Evolutionary conservation across 768 basidiomycete genomes (phyloP), one percentile per base, ranked within the genome.

Genomic region (Crucibulum laeve): DNA sequence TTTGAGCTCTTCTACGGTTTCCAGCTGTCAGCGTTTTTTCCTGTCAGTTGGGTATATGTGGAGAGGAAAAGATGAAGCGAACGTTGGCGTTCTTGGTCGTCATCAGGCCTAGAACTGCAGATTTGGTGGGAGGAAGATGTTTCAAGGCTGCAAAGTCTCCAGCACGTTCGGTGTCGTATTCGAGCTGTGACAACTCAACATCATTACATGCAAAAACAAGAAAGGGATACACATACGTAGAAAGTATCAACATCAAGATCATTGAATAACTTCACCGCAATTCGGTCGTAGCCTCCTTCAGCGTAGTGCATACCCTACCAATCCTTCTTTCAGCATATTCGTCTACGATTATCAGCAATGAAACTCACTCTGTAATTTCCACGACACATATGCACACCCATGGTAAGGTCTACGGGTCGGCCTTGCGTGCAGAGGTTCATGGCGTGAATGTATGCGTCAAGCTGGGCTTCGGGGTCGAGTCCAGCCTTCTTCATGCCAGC

Each of bases 371-470:
- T 72, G 55, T 61, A 74, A 49, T 75, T 74, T 23, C 76, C 74
- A 48, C 80, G 68, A 55, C 82, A 84, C 61, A 82, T 73, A 54
- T 84, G 82, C 21, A 83, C 53, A 22, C 79, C 73, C 21, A 79
- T 59, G 33, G 62, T 73, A 49, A 84, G 61, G 58, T 82, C 80
- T 35, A 54, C 57, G 4, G 82, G 80, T 18, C 77, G 69, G 37
- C 67, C 73, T 45, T 69, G 60, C 2, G 80, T 70, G 49, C 75
- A 71, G n/a, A 71, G 56, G 56, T 77, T 82, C 69, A 84, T 81
- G 18, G 80, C 76, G 38, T 75, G 70, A 56, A 85, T 79, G 57
- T 87, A 87, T 4, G 77, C 76, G 44, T 86, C 76, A 17, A 90
- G 69, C 33, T 88, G 69, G 3, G 73, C 73, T 40, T 77, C 79